Evolutionary conservation across 2,329 filamentous ascomycete genomes (phyloP).

Genomic region (Simplicillium sp.): DNA sequence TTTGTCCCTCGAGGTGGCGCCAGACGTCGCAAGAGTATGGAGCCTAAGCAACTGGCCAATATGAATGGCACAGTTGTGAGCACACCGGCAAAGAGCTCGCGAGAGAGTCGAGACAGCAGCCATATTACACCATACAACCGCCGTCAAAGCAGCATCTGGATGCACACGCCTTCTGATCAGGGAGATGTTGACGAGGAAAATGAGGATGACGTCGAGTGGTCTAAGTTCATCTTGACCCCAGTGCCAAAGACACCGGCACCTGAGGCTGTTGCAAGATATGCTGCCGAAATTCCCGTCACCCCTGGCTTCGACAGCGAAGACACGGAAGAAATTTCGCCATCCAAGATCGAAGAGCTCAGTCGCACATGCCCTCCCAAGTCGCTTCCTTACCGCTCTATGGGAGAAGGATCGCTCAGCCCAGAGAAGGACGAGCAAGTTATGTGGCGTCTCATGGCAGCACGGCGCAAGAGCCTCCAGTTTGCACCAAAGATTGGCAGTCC

Average conservation of each 20-base stretch:
- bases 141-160: constrained; percentile 45
- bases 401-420: constrained; percentile 32
- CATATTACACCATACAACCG: constrained; percentile 38
- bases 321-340: constrained; percentile 19
- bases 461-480: constrained; percentile 70
- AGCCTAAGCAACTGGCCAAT: constrained; percentile 61
- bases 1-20: constrained; percentile 60
- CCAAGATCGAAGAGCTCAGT: constrained; percentile 29
- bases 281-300: constrained; percentile 38
- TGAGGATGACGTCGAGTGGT: constrained; percentile 29
- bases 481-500: constrained; percentile 69
- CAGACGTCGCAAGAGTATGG: constrained; percentile 72
- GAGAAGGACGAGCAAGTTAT: constrained; percentile 49
- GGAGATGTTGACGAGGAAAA: constrained; percentile 26
- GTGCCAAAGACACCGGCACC: constrained; percentile 50
- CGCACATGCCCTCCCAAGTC: constrained; percentile 47
- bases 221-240: constrained; percentile 38
- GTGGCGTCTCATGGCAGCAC: constrained; percentile 58
- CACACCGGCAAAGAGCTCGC: constrained; percentile 21
- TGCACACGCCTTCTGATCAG: constrained; percentile 40
- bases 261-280: constrained; percentile 42
- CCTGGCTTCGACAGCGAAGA: constrained; percentile 24
- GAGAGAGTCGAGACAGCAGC: background rate
- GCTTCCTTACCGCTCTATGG: constrained; percentile 25
- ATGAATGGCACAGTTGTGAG: constrained; percentile 54